Conservation (phyloP, 75 land plant genomes). For the Selaginella tamariscina region DNA sequence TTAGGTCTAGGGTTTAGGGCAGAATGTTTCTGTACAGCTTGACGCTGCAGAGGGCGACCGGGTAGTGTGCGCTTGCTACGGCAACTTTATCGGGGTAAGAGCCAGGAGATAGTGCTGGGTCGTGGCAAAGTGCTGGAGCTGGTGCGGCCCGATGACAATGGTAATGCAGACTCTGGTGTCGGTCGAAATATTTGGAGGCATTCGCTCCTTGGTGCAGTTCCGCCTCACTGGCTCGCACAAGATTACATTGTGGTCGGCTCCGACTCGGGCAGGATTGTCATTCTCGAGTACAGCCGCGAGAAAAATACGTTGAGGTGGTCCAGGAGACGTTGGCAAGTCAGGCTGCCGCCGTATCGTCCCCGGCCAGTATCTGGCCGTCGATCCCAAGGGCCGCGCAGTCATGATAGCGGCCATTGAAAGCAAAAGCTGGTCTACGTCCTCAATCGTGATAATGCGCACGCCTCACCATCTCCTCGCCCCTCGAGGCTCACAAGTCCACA, state of each 20-base stretch:
- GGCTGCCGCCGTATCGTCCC: conserved; percentile 96
- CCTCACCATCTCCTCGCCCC: conserved; percentile 85
- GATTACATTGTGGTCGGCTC: conserved; percentile 96
- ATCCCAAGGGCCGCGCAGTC: conserved; percentile 93
- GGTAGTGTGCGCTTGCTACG: conserved; percentile 75
- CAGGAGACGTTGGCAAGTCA: conserved; percentile 98
- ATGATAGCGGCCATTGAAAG: conserved; percentile 92
- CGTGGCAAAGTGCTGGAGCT: conserved; percentile 83
- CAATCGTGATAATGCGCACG: conserved; percentile 87
- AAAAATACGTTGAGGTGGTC: conserved; percentile 70
- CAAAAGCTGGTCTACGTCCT: conserved; percentile 98
- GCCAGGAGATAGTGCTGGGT: conserved; percentile 88
- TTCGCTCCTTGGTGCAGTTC: conserved; percentile 82
- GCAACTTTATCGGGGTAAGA: conserved; percentile 87
- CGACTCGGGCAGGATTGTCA: conserved; percentile 95
- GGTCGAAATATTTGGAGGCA: conserved; percentile 83
- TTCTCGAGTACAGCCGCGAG: conserved; percentile 81
- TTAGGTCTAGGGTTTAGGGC: background rate
- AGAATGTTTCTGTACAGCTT: conserved; percentile 83
- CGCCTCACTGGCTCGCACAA: conserved; percentile 91
- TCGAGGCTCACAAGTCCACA: conserved; percentile 98
- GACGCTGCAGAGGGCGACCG: conserved; percentile 80
- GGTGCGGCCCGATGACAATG: conserved; percentile 83
- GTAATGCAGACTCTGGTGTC: conserved; percentile 89
- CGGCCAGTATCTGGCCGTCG: conserved; percentile 87